Evolutionary conservation across 2,329 filamentous ascomycete genomes (phyloP), one percentile per base, ranked within the genome.

Genomic region (Coniella lustricola): DNA sequence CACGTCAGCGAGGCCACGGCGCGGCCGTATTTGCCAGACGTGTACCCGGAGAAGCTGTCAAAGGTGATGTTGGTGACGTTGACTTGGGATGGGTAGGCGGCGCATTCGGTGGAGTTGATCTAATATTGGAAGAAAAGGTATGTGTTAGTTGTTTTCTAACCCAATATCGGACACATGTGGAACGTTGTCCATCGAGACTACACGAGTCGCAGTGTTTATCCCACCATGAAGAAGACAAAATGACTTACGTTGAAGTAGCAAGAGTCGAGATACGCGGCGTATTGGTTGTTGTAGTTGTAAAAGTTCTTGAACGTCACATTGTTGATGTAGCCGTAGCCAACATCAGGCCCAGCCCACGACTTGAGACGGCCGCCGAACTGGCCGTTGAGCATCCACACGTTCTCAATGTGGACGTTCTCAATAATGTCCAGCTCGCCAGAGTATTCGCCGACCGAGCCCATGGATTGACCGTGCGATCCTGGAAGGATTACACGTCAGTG

Each of bases 241-340:
- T 32, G 10, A 53, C 66, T 71, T 53, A 79, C 67, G 52, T 81
- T 74, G 61, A 82, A 82, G 62, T 82, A 82, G 63, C 79, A 82
- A 22, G 78, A 77, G 56, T 82, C 79, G 7, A 83, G 64, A 32
- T 79, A 76, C 18, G 80, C 68, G 0, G 76, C 71, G 52, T 73
- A 71, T 54, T 82, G 78, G 17, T 76, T 79, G 53, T 78, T 77
- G 17, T 75, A 76, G 35, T 78, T 70, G 62, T 72, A 75, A 55
- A 82, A 75, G 62, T 81, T 77, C 34, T 60, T 77, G 70, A 80
- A 83, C 2, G 79, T 82, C 41, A 82, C 68, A 58, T 82, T 83
- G 55, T 76, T 70, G 54, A 82, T 76, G 47, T 74, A 80, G 8
- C 79, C 79, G 50, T 79, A 80, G 2, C 79, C 79, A 1, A 75